Evolutionary conservation across 1,284 basidiomycete genomes (phyloP).

Genomic region (Puccinia horiana): DNA sequence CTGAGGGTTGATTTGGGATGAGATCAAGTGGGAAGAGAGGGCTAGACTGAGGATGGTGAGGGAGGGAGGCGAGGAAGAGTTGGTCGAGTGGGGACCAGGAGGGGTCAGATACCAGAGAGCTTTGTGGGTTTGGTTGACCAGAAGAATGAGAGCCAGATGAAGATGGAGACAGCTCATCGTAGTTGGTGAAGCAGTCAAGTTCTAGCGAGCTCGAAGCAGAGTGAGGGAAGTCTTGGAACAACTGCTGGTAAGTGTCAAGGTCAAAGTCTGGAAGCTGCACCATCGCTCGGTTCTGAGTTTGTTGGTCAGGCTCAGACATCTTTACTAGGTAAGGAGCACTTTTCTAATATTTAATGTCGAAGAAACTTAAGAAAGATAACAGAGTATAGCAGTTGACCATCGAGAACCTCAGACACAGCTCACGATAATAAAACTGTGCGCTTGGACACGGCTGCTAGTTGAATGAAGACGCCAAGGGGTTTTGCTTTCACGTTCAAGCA

Average conservation of each 20-base stretch:
- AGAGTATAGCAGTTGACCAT: no score
- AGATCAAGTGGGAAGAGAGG: not conserved
- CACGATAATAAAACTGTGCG: no score
- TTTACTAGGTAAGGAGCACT: no score
- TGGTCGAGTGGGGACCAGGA: not conserved
- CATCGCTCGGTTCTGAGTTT: not conserved
- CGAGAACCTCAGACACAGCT: no score
- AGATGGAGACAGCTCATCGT: no score
- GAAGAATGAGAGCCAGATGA: not conserved
- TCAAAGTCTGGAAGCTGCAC: not conserved
- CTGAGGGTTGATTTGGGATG: not conserved
- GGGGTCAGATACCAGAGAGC: not conserved
- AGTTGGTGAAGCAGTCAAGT: not conserved
- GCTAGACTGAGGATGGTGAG: not conserved
- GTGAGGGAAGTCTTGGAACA: slow-evolving; percentile 1
- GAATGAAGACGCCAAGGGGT: no score
- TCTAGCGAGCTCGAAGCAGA: not conserved
- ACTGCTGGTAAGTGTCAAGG: not conserved
- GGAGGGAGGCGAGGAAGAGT: not conserved
- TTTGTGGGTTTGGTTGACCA: not conserved
- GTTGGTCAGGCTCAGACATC: not conserved
- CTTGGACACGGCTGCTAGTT: no score
- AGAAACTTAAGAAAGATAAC: no score
- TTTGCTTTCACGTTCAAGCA: no score
- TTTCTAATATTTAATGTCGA: no score